A percentile compares a stretch with the other conserved stretches of the same genome.
phyloP scores from a whole-genome alignment of 2,329 filamentous ascomycete species.

The Colletotrichum destructivum region DNA sequence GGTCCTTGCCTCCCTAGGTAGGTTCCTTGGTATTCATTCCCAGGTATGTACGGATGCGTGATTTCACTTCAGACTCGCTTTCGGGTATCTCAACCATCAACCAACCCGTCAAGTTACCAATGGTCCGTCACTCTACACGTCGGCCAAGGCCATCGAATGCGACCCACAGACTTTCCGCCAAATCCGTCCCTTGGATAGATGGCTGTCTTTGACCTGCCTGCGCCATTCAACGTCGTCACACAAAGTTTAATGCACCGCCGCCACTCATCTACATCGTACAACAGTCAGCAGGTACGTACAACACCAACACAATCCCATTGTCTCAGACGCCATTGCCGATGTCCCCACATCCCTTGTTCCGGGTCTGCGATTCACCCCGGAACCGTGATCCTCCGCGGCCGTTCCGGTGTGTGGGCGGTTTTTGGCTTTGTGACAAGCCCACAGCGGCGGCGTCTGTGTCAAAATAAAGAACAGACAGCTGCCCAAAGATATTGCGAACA shows the following conservation, averaged over 20 bases:
- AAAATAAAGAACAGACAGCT: neutral
- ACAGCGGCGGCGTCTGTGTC: conserved; percentile 15
- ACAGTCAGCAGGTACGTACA: too few species aligned
- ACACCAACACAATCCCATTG: neutral
- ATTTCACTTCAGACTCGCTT: neutral
- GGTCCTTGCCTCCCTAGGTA: too few species aligned
- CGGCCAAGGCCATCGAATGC: neutral
- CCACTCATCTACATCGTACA: too few species aligned
- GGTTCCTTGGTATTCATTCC: too few species aligned
- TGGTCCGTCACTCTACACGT: conserved; percentile 1
- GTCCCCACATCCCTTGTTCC: conserved; percentile 22
- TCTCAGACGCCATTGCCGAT: neutral
- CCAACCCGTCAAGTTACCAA: neutral
- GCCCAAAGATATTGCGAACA: neutral
- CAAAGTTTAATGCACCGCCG: neutral
- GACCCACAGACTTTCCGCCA: neutral
- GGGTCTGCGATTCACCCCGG: neutral
- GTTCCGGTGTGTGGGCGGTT: conserved; percentile 3
- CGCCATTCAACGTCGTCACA: neutral
- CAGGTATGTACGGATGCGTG: too few species aligned
- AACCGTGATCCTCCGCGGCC: neutral
- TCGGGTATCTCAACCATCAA: neutral
- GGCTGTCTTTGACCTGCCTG: neutral
- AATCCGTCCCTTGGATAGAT: neutral
- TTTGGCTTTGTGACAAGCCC: conserved; percentile 23